phyloP scores from a whole-genome alignment of 345 rosid genomes.

The Streptanthus diversifolius region DNA sequence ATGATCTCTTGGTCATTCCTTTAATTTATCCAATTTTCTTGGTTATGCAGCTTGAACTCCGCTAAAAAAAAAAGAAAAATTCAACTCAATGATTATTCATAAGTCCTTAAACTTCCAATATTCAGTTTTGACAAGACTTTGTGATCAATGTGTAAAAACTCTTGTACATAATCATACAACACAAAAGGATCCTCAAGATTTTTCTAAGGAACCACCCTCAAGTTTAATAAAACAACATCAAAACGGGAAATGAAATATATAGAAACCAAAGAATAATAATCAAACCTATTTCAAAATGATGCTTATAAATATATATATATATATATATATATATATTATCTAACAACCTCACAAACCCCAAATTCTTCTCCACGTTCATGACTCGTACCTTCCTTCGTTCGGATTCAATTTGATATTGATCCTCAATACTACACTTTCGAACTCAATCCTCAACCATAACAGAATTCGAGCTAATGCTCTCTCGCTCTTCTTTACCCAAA shows the following conservation, averaged over 20 bases:
- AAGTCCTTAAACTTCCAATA: not conserved
- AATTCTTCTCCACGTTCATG: conserved; percentile 22
- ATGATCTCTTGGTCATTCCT: too few species aligned
- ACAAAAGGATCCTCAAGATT: conserved; percentile 5
- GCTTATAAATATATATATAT: too few species aligned
- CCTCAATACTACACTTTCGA: not conserved
- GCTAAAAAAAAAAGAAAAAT: not conserved
- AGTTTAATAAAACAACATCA: not conserved
- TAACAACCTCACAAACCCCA: conserved; percentile 27
- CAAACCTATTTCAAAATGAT: conserved; percentile 2
- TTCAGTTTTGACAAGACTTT: conserved; percentile 6
- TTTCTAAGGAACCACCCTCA: not conserved
- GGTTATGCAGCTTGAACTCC: too few species aligned
- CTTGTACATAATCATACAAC: conserved; percentile 18
- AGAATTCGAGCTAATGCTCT: not conserved
- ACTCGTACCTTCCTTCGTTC: conserved; percentile 2
- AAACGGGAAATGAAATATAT: not conserved
- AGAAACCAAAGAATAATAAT: conserved; percentile 19
- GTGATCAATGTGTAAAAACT: not conserved
- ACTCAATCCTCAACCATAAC: not conserved
- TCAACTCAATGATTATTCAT: not conserved
- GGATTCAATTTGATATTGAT: not conserved
- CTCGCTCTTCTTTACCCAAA: conserved; percentile 24
- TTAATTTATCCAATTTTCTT: too few species aligned
- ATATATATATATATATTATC: not conserved